A percentile compares a stretch with the other conserved stretches of the same genome.
Evolutionary conservation across 2,329 filamentous ascomycete species (phyloP).

Genomic region (Epichloe baconii): DNA sequence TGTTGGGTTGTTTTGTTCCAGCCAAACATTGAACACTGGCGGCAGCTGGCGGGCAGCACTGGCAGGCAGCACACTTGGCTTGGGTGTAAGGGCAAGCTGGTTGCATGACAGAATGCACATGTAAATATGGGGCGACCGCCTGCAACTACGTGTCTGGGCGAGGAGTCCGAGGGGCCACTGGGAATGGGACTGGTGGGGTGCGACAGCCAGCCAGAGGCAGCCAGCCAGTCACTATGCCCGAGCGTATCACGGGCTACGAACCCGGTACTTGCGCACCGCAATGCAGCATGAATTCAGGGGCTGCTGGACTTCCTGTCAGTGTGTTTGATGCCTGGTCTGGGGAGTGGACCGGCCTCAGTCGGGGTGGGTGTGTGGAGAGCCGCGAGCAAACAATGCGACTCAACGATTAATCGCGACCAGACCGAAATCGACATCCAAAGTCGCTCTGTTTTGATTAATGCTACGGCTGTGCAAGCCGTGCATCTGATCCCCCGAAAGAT

Average conservation of each 20-base stretch:
- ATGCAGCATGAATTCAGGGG: too few relatives aligned
- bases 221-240: neutral
- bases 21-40: neutral
- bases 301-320: too few relatives aligned
- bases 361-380: neutral
- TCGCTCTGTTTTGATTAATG: too few relatives aligned
- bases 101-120: neutral
- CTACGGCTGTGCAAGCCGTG: too few relatives aligned
- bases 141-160: neutral
- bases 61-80: too few relatives aligned
- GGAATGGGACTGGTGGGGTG: neutral
- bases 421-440: neutral
- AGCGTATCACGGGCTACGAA: too few relatives aligned
- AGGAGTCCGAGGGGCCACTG: too few relatives aligned
- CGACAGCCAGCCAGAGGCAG: neutral
- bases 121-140: neutral
- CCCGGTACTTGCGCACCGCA: too few relatives aligned
- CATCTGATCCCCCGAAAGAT: too few relatives aligned
- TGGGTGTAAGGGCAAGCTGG: too few relatives aligned
- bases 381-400: neutral
- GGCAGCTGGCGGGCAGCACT: too few relatives aligned
- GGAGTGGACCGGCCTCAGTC: neutral
- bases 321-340: neutral
- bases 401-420: neutral
- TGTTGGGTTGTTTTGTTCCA: too few relatives aligned